Evolutionary conservation across 441 rosid genomes (phyloP).

Genomic region (Viola pubescens): DNA sequence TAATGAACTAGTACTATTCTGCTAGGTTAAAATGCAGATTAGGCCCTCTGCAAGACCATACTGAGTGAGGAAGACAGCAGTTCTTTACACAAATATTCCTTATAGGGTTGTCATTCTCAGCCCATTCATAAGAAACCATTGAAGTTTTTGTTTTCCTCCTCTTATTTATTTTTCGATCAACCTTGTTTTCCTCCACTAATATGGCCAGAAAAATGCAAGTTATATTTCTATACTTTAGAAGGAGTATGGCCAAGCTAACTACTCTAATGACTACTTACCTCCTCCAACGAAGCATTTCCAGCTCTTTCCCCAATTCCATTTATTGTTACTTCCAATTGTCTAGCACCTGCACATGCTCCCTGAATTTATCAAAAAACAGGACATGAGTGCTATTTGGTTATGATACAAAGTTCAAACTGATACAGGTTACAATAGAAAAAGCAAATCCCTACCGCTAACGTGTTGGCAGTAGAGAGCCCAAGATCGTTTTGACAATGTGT

Average conservation of each 20-base stretch:
- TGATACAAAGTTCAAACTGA: background rate
- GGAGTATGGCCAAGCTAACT: too few relatives aligned
- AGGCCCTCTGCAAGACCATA: too few relatives aligned
- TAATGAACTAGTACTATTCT: too few relatives aligned
- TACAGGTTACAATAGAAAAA: conserved; percentile 6
- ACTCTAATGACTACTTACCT: conserved; percentile 32
- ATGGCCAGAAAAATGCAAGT: too few relatives aligned
- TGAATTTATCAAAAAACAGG: conserved; percentile 24
- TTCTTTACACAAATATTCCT: background rate
- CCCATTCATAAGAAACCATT: conserved; percentile 13
- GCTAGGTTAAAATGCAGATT: too few relatives aligned
- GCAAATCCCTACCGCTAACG: conserved; percentile 51
- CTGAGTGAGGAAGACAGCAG: background rate
- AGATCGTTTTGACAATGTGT: conserved; percentile 96
- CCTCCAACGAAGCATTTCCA: conserved; percentile 95
- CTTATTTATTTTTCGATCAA: background rate
- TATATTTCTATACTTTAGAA: too few relatives aligned
- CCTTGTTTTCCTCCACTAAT: too few relatives aligned
- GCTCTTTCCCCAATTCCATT: conserved; percentile 98
- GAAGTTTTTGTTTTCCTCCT: conserved; percentile 2
- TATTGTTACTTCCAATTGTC: conserved; percentile 86
- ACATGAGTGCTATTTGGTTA: conserved; percentile 20
- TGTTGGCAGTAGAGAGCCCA: conserved; percentile 95
- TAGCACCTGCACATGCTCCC: conserved; percentile 87
- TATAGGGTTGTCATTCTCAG: background rate